Percentiles rank a stretch among this genome's conserved stretches.
Conservation (phyloP, 2,329 filamentous ascomycete species). For the Zymoseptoria crescenta region DNA sequence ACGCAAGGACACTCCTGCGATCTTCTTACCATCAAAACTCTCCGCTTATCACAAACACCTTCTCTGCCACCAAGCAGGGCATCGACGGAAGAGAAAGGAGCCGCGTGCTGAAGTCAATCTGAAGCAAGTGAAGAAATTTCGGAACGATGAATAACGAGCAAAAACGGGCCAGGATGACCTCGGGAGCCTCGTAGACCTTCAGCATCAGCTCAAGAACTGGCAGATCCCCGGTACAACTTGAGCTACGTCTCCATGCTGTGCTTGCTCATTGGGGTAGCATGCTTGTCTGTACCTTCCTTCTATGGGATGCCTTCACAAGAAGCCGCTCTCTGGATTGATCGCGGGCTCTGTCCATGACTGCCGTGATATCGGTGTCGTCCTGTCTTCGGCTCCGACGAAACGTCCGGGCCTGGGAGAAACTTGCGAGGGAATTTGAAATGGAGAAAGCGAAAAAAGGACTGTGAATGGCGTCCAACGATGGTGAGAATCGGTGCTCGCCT, state of each 20-base stretch:
- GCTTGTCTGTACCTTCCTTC: no score
- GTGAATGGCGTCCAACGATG: no score
- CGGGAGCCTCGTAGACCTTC: neutral
- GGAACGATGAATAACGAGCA: neutral
- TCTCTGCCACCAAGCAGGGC: no score
- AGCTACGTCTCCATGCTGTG: neutral
- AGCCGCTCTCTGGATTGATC: no score
- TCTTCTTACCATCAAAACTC: no score
- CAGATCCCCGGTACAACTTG: neutral
- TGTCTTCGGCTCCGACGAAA: neutral
- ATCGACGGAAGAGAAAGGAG: neutral
- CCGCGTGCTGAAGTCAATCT: neutral
- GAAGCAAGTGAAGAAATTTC: neutral
- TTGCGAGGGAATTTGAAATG: neutral
- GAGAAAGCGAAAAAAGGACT: neutral
- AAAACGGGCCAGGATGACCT: neutral
- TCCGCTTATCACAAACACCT: no score
- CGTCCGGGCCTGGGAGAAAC: neutral
- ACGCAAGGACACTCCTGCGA: no score
- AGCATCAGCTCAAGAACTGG: neutral
- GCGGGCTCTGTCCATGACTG: no score
- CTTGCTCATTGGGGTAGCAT: neutral
- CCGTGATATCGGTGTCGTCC: neutral
- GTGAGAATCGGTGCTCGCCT: no score
- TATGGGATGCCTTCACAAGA: no score